Conservation (phyloP, 2,329 filamentous ascomycete species). For the Colletotrichum godetiae region DNA sequence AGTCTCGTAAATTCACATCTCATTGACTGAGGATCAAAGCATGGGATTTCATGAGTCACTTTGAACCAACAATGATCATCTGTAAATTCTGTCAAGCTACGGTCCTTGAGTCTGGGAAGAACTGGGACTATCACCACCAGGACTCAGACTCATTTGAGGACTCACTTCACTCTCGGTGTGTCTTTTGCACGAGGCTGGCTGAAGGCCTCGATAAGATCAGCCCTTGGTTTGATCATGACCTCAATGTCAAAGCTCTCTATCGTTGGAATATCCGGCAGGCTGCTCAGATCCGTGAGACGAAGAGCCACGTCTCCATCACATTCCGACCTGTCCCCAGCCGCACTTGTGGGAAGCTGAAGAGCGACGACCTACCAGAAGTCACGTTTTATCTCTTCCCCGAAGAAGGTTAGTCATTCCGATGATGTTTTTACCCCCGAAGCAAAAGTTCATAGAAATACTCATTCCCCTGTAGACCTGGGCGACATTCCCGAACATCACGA, state of each 20-base stretch:
- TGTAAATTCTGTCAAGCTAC: slow-evolving; percentile 3
- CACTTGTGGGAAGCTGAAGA: background rate
- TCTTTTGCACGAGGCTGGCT: slow-evolving; percentile 16
- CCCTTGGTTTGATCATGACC: background rate
- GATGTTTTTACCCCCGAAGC: fast-evolving
- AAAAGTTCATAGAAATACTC: background rate
- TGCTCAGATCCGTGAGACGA: background rate
- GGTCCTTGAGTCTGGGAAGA: background rate
- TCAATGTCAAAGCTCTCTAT: background rate
- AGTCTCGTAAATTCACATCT: background rate
- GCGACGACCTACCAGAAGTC: slow-evolving; percentile 12
- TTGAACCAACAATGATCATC: background rate
- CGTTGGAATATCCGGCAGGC: slow-evolving; percentile 16
- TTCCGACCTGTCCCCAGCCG: background rate
- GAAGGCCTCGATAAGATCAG: background rate
- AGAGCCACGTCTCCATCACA: background rate
- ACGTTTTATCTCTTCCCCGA: slow-evolving; percentile 4
- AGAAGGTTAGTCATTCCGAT: background rate
- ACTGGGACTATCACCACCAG: slow-evolving; percentile 13
- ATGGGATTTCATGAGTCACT: background rate
- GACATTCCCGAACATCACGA: background rate
- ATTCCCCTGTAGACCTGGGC: background rate
- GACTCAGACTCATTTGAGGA: background rate
- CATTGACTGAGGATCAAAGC: background rate
- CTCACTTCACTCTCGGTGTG: background rate